Base-by-base conservation (phyloP, 345 rosid genomes). In the Camelina laxa region DNA sequence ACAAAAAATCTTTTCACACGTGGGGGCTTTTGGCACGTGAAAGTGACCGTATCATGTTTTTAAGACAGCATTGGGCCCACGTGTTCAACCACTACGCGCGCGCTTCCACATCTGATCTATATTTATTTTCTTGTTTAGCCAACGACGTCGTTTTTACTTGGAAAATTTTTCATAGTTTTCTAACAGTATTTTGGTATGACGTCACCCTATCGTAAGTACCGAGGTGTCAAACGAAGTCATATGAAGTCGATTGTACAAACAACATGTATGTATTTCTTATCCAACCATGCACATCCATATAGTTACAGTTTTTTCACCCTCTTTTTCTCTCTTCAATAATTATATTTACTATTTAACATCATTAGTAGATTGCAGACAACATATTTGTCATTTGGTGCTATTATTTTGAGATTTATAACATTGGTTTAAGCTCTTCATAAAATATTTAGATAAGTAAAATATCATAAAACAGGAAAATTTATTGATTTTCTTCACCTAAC, bases 21-120 rank as follows among this genome's bases (percentile, higher is more conserved):
- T 72, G 53, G 81, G 73, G 73, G 65, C 77, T 60, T 78, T 72
- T 54, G 12, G 70, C 70, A 65, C 72, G 81, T 77, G 81, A 72
- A 78, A 59, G 39, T 41, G 65, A 72, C 69, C 30, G 12, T 10
- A 77, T 58, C 64, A 75, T 75, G 54, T 58, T 67, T 67, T n/a
- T 22, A 20, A 61, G 76, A 47, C 77, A 60, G 4, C n/a, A 13
- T 13, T 35, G 64, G 81, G 17, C 59, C 77, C 64, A 60, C 67
- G 36, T 51, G 73, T 58, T 55, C n/a, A 36, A 50, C 77, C 65
- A 57, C 57, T 16, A 56, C 19, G 17, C 60, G 39, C 61, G 10
- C 36, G 10, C 59, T 4, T n/a, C n/a, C 31, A 16, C 12, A 51
- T 14, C 36, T 67, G 58, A 24, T 24, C 27, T 24, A 24, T n/a